Evolutionary conservation across 495 filamentous ascomycete species (phyloP), one percentile per base, ranked within the genome.

Genomic region (Haplographium delicatum): DNA sequence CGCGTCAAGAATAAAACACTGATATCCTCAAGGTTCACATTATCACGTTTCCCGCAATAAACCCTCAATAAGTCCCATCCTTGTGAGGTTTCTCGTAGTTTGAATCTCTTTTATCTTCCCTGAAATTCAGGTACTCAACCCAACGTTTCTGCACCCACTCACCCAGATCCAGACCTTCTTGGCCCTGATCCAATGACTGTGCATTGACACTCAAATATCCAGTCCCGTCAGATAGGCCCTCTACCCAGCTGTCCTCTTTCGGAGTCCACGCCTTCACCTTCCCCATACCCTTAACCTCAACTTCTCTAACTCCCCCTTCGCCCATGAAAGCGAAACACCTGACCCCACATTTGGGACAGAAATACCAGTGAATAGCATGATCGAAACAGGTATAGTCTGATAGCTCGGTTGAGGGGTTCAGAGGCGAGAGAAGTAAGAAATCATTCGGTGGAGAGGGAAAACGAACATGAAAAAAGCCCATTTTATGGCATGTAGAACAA

Each of bases 291-390:
- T 58, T 31, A 23, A 57, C 56, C 13, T 45, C 56, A 26, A 50
- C 38, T 24, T 59, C 57, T 9, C 51, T 51, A 23, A 61, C 30
- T 48, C 58, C 62, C 15, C 51, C 43, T 35, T 57, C 54, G 15
- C 65, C 65, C 35, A 38, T 47, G 45, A 65, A 65, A 7, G 62
- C 54, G 55, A 68, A 65, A 51, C 65, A 68, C 37, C 65, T 49
- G 13, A 63, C 60, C 1, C 59, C 62, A 39, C 65, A 68, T 13
- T 48, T 59, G 22, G 48, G 39, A 37, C 65, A 68, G 46, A 66
- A 68, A 23, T 57, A 58, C 40, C 51, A 66, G 40, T 66, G 59
- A 13, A 61, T 50, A 13, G 40, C 33, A 37, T 51, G 47, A 19
- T 51, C 28, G 39, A 48, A 48, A 43, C 63, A 66, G n/a, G 41